phyloP scores from a whole-genome alignment of 208 protist genomes.

The Leishmania turanica region DNA sequence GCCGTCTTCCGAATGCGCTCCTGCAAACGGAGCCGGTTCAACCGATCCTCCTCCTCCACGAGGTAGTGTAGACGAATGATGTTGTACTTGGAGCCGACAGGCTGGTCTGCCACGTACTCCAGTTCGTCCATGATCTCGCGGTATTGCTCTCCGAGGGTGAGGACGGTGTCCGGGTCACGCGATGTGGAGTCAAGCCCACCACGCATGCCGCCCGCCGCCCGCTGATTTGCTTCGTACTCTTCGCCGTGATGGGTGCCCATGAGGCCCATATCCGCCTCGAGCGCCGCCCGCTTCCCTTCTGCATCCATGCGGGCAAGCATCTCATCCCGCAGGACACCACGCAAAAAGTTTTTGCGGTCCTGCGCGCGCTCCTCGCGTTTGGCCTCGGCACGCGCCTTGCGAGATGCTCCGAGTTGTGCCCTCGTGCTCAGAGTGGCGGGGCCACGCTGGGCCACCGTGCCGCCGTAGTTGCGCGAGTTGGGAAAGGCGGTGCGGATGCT shows the following conservation, averaged over 20 bases:
- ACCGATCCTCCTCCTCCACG: constrained; percentile 64
- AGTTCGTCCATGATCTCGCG: constrained; percentile 75
- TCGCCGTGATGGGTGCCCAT: constrained; percentile 54
- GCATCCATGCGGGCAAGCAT: constrained; percentile 64
- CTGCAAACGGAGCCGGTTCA: constrained; percentile 47
- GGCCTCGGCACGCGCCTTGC: constrained; percentile 23
- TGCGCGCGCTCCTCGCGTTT: constrained; percentile 54
- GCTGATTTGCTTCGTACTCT: constrained; percentile 43
- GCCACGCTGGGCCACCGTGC: constrained; percentile 49
- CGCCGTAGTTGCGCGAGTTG: constrained; percentile 74
- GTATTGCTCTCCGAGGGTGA: constrained; percentile 67
- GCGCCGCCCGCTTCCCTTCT: constrained; percentile 45
- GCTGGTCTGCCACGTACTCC: constrained; percentile 58
- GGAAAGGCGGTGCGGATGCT: constrained; percentile 50
- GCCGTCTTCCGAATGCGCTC: constrained; percentile 23
- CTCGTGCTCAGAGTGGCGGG: constrained; percentile 39
- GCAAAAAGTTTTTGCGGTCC: constrained; percentile 79
- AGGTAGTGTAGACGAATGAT: constrained; percentile 81
- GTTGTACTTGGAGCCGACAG: constrained; percentile 81
- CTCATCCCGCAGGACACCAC: constrained; percentile 70
- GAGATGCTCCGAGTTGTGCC: constrained; percentile 15
- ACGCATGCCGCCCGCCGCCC: constrained; percentile 4
- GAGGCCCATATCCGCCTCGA: constrained; percentile 57
- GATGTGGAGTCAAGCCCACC: constrained; percentile 12
- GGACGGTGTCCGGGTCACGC: constrained; percentile 37